Percentiles rank a stretch among this genome's conserved stretches.
Evolutionary conservation across 73 alveolate species (phyloP).

Genomic region (Blepharisma stoltei): DNA sequence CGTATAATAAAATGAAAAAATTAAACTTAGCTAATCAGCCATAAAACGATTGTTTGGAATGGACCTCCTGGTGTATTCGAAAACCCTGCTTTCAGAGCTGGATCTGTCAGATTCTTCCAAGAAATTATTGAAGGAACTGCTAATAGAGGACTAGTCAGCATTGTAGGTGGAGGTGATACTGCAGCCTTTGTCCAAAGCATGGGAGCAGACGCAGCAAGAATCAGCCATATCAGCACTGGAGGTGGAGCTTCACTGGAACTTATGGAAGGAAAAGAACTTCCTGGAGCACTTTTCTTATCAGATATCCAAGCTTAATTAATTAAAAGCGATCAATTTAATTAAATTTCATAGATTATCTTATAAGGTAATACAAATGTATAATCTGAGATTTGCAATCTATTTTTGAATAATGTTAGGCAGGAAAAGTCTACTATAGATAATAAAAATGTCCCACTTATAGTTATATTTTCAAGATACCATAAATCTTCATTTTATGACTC

Average conservation of each 20-base stretch:
- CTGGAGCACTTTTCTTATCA: slow-evolving; percentile 61
- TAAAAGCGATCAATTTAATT: too few relatives aligned
- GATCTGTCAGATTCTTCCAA: slow-evolving; percentile 49
- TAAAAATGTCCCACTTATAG: too few relatives aligned
- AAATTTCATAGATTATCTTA: too few relatives aligned
- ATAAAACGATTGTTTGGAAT: slow-evolving; percentile 83
- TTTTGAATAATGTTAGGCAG: too few relatives aligned
- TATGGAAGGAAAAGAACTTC: slow-evolving; percentile 92
- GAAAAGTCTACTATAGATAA: too few relatives aligned
- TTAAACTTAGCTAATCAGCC: too few relatives aligned
- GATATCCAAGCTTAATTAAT: neutral
- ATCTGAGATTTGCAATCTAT: too few relatives aligned
- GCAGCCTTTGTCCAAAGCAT: slow-evolving; percentile 56
- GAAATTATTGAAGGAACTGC: slow-evolving; percentile 44
- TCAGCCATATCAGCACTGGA: slow-evolving; percentile 91
- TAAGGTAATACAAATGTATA: too few relatives aligned
- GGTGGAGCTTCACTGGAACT: slow-evolving; percentile 95
- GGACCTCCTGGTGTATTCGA: slow-evolving; percentile 93
- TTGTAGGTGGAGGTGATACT: slow-evolving; percentile 94
- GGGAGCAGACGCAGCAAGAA: slow-evolving; percentile 22
- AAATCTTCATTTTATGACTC: too few relatives aligned
- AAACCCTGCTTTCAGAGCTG: slow-evolving; percentile 60
- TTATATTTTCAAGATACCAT: too few relatives aligned
- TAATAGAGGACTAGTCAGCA: slow-evolving; percentile 71
- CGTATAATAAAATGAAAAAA: slow-evolving; percentile 25